These are phyloP conservation scores for Mycoemilia scoparia DNA, from an alignment of 192 early-diverging fungal species.

Conservation along the genomic window DNA sequence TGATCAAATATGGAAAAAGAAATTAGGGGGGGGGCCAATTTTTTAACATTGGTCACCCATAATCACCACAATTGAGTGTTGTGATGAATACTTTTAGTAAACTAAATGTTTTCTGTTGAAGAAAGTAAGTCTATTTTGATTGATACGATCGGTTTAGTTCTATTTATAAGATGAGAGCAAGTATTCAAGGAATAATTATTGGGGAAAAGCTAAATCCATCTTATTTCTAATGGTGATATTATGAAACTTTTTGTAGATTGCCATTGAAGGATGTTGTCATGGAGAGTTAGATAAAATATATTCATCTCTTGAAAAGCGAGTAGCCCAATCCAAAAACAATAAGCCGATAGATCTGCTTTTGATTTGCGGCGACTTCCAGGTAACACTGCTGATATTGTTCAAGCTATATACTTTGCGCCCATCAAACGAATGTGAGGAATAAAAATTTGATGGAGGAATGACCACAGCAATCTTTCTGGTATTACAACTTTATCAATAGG, in stretches of 20 bases:
- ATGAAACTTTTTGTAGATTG: no score
- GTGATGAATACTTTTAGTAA: background rate
- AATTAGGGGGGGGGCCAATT: no score
- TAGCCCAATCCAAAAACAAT: slow-evolving; percentile 22
- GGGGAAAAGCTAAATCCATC: background rate
- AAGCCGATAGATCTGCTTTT: slow-evolving; percentile 76
- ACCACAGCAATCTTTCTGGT: no score
- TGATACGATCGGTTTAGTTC: background rate
- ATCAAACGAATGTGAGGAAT: no score
- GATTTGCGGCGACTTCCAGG: slow-evolving; percentile 97
- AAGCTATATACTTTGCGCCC: no score
- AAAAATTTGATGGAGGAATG: no score
- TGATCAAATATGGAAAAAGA: no score
- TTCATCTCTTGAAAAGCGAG: slow-evolving; percentile 31
- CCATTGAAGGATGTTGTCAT: slow-evolving; percentile 93
- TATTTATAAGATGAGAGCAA: background rate
- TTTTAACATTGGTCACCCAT: no score
- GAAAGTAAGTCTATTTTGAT: background rate
- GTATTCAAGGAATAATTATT: background rate
- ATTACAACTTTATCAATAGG: no score
- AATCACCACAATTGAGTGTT: background rate
- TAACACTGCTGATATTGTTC: slow-evolving; percentile 15
- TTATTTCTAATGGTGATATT: no score
- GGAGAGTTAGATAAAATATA: slow-evolving; percentile 89
- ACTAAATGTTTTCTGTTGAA: background rate